These are phyloP conservation scores for Malus fusca DNA, from an alignment of 306 rosid species.

Conservation along the genomic window DNA sequence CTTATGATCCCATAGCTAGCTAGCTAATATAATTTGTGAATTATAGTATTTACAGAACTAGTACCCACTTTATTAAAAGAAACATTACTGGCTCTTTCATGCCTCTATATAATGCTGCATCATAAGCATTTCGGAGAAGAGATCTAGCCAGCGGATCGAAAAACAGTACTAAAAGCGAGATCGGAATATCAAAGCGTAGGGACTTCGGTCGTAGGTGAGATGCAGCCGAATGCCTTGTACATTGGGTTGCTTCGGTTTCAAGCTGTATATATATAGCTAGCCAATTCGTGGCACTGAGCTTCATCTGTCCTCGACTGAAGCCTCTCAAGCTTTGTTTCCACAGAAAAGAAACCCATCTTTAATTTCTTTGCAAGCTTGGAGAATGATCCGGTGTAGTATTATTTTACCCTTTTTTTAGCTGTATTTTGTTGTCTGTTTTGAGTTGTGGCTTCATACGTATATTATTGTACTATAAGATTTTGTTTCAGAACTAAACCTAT, in stretches of 20 bases:
- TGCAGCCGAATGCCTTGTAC: neutral
- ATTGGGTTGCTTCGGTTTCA: neutral
- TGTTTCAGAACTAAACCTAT: neutral
- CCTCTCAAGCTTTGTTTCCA: constrained; percentile 19
- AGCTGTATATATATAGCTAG: neutral
- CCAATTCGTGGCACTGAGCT: neutral
- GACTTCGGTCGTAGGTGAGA: constrained; percentile 32
- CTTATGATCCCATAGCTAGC: too few relatives aligned
- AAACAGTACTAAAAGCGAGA: neutral
- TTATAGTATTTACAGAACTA: neutral
- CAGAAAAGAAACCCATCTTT: neutral
- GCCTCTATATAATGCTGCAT: neutral
- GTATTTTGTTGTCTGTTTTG: neutral
- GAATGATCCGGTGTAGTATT: neutral
- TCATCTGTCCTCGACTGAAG: constrained; percentile 50
- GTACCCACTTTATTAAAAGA: neutral
- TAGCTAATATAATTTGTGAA: too few relatives aligned
- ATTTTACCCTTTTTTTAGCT: neutral
- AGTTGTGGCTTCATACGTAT: neutral
- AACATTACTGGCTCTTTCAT: neutral
- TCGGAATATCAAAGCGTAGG: neutral
- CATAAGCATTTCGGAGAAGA: too few relatives aligned
- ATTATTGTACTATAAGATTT: neutral
- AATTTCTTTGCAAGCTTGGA: neutral
- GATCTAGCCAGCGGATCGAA: neutral